phyloP scores from a whole-genome alignment of 2,329 filamentous ascomycete genomes.

The Aureobasidium sp. region DNA sequence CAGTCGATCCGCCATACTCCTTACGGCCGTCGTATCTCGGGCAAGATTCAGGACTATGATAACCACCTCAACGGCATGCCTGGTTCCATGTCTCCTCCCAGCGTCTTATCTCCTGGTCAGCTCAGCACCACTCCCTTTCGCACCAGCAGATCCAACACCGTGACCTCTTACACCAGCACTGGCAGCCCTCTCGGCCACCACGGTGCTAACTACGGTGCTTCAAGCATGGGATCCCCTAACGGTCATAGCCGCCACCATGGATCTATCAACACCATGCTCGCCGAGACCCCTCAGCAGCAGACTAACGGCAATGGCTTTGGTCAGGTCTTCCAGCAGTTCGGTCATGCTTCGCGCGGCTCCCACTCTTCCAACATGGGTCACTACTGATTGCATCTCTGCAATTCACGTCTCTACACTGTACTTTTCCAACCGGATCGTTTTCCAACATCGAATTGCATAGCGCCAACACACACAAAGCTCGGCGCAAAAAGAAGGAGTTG shows the following conservation, averaged over 20 bases:
- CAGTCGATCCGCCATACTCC: slow-evolving; percentile 82
- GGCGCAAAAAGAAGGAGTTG: background rate
- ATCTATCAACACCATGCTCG: slow-evolving; percentile 14
- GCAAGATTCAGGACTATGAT: slow-evolving; percentile 66
- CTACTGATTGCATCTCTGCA: slow-evolving; percentile 8
- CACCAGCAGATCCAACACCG: slow-evolving; percentile 1
- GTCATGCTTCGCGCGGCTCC: slow-evolving; percentile 2
- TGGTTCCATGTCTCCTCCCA: slow-evolving; percentile 1
- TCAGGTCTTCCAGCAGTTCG: background rate
- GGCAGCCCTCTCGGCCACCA: background rate
- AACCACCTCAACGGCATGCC: slow-evolving; percentile 2
- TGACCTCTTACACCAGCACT: slow-evolving; percentile 5
- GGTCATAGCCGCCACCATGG: slow-evolving; percentile 1
- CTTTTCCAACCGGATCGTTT: background rate
- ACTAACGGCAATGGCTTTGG: slow-evolving; percentile 10
- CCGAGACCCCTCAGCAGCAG: slow-evolving; percentile 6
- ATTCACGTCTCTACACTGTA: background rate
- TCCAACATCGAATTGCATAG: background rate
- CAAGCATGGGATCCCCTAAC: slow-evolving; percentile 12
- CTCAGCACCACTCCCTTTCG: background rate
- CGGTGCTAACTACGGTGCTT: background rate
- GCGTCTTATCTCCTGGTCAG: slow-evolving; percentile 11
- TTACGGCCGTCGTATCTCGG: slow-evolving; percentile 86
- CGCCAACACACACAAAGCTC: background rate
- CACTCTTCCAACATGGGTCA: slow-evolving; percentile 10